These are phyloP conservation scores for Coccomyxa sp. DNA, from an alignment of 139 green algal species.

Conservation along the genomic window DNA sequence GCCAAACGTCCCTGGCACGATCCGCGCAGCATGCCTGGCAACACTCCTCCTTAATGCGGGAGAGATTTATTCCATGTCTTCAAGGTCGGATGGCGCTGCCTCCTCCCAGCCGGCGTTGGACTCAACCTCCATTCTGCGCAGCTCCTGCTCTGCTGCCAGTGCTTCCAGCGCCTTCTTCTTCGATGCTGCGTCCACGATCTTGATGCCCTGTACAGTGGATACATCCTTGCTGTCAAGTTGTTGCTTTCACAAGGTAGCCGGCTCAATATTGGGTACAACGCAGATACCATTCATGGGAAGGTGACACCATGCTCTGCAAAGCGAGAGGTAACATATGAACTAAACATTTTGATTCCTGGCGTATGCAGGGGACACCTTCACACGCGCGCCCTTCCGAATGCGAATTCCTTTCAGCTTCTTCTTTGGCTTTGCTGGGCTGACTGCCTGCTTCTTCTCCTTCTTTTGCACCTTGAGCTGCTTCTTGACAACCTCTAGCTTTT, in stretches of 20 bases:
- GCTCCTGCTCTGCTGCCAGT: slow-evolving; percentile 11
- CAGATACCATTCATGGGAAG: neutral
- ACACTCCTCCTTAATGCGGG: neutral
- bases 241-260: neutral
- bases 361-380: neutral
- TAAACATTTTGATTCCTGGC: neutral
- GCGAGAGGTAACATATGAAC: neutral
- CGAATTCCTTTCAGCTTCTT: slow-evolving; percentile 12
- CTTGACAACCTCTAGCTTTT: slow-evolving; percentile 12
- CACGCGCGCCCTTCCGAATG: slow-evolving; percentile 11
- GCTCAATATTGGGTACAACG: neutral
- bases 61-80: slow-evolving; percentile 10
- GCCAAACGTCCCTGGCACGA: neutral
- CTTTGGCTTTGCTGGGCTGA: neutral
- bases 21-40: neutral
- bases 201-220: slow-evolving; percentile 13
- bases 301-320: neutral
- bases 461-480: slow-evolving; percentile 9
- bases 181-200: slow-evolving; percentile 19
- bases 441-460: slow-evolving; percentile 3
- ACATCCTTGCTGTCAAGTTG: neutral
- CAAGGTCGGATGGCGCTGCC: slow-evolving; percentile 8
- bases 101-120: slow-evolving; percentile 20
- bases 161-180: slow-evolving; percentile 9
- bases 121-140: slow-evolving; percentile 27